Evolutionary conservation across 495 filamentous ascomycete species (phyloP), one percentile per base, ranked within the genome.

Genomic region (Neurospora hispaniola): DNA sequence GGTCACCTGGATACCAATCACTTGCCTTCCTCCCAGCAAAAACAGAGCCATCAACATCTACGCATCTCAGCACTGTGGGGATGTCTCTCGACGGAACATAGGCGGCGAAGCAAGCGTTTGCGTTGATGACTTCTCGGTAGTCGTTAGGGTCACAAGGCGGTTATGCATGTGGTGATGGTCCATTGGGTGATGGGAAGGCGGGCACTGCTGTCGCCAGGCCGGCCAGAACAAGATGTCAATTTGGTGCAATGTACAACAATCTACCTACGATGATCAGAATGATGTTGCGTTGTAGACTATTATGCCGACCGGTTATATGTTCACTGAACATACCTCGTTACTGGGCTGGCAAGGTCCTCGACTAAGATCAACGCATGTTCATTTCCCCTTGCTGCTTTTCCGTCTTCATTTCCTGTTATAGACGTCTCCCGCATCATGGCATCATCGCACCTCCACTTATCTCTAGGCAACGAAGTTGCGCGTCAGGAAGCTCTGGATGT

Each of bases 401-500:
- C 35, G 35, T 38, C 35, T 38, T 38, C 35, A 38, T 4, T 38
- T 38, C 3, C 35, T 7, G 35, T 38, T 3, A 38, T 38, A 38
- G 35, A 38, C 35, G 35, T 38, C 35, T 7, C 35, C 35, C 35
- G 35, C 35, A 38, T 38, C 35, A 38, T 38, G 6, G 35, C 4
- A 40, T 40, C 9, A 40, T 43, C 42, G 10, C 27, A 27, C 2
- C 2, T 27, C 27, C 5, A 43, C 42, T 43, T n/a, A n/a, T n/a
- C n/a, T n/a, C n/a, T 16, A 43, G 16, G 5, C 42, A 43, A 43
- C 42, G 42, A 43, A 18, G 42, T 43, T 14, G 0, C 12, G 4
- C 42, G 16, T 16, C 62, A 83, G 68, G 43, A 81, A 83, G 27
- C 70, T 39, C 48, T 69, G 75, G 46, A 88, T 40, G 71, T 80